These are phyloP conservation scores for Verbascum thapsus DNA, from an alignment of 257 asterid species.

Conservation along the genomic window DNA sequence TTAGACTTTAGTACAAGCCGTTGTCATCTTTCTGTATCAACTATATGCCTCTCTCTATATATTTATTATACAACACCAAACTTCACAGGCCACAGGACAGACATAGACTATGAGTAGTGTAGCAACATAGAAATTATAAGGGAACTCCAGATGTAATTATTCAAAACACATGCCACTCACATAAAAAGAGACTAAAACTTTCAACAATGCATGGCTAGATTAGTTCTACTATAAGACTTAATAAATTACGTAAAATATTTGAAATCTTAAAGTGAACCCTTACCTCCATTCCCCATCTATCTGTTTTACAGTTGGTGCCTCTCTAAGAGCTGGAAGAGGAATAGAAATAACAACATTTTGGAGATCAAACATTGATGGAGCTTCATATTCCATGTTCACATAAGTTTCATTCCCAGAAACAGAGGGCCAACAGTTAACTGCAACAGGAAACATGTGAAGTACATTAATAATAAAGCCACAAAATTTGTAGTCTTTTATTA, in stretches of 20 bases:
- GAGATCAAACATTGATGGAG: constrained; percentile 55
- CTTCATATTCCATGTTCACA: constrained; percentile 71
- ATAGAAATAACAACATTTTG: constrained; percentile 69
- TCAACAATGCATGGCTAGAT: background rate
- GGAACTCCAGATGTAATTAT: background rate
- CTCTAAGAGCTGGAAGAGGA: constrained; percentile 72
- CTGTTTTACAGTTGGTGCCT: constrained; percentile 61
- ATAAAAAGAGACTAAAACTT: background rate
- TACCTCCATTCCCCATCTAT: constrained; percentile 79
- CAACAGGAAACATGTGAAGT: background rate
- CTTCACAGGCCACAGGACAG: too few relatives aligned
- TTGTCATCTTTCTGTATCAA: background rate
- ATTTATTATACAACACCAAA: too few relatives aligned
- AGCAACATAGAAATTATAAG: background rate
- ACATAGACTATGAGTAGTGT: too few relatives aligned
- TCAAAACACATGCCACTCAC: background rate
- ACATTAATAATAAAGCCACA: constrained; percentile 10
- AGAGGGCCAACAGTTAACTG: constrained; percentile 84
- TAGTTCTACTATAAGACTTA: background rate
- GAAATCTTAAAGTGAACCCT: constrained; percentile 9
- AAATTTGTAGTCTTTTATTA: background rate
- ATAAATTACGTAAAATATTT: background rate
- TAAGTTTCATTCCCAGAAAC: constrained; percentile 70
- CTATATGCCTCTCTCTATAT: background rate
- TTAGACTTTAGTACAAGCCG: background rate